Evolutionary conservation across 2,329 filamentous ascomycete species (phyloP).

Genomic region (Fusarium scirpi): DNA sequence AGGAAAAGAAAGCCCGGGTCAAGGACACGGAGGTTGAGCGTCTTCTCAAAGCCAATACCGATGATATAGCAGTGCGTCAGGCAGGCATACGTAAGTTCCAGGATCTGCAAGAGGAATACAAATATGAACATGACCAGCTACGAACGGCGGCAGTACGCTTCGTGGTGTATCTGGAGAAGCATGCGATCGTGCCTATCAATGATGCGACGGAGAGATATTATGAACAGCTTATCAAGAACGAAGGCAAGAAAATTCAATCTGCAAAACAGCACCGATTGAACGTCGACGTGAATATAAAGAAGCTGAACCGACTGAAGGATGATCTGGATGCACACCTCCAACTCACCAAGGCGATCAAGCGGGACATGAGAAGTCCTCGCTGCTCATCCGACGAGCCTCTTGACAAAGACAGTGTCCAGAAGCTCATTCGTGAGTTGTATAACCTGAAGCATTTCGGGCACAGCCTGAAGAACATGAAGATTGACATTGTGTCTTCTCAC

Average conservation of each 20-base stretch:
- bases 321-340: slow-evolving; percentile 25
- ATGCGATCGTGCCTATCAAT: slow-evolving; percentile 13
- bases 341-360: slow-evolving; percentile 24
- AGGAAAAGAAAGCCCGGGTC: neutral
- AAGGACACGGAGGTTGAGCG: slow-evolving; percentile 20
- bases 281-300: slow-evolving; percentile 11
- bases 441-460: slow-evolving; percentile 25
- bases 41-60: neutral
- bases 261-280: too few species aligned
- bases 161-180: slow-evolving; percentile 10
- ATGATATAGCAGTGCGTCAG: slow-evolving; percentile 14
- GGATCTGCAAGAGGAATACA: slow-evolving; percentile 1
- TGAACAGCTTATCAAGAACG: slow-evolving; percentile 15
- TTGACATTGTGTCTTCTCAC: neutral
- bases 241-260: too few species aligned
- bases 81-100: neutral
- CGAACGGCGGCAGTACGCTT: slow-evolving; percentile 14
- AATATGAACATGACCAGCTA: slow-evolving; percentile 1
- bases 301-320: slow-evolving; percentile 1
- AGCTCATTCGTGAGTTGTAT: slow-evolving; percentile 17
- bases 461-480: slow-evolving; percentile 11
- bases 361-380: slow-evolving; percentile 11
- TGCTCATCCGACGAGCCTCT: neutral
- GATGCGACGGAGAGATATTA: slow-evolving; percentile 24
- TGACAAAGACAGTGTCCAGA: slow-evolving; percentile 2